Evolutionary conservation across 2,329 filamentous ascomycete genomes (phyloP).

Genomic region (Trichophyton benhamiae): DNA sequence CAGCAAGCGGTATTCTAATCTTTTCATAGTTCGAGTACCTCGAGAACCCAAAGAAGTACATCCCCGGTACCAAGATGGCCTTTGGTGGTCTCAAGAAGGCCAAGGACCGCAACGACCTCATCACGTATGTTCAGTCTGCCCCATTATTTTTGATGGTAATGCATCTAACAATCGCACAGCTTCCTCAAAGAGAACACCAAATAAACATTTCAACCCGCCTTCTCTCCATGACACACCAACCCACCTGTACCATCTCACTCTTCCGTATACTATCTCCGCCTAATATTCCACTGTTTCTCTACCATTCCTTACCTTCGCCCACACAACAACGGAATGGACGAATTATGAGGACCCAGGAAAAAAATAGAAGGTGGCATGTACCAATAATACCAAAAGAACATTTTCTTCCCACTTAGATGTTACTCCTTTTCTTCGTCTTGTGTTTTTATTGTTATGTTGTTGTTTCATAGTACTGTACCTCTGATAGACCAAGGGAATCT

Average conservation of each 20-base stretch:
- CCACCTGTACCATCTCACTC: not conserved
- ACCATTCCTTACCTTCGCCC: not conserved
- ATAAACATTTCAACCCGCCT: constrained; percentile 4
- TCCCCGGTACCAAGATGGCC: constrained; percentile 99
- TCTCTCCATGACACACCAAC: constrained; percentile 4
- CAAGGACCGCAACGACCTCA: constrained; percentile 98
- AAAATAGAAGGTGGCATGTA: not conserved
- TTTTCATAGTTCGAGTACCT: constrained; percentile 75
- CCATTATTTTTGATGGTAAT: not conserved
- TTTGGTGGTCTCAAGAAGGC: constrained; percentile 99
- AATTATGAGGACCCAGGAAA: not conserved
- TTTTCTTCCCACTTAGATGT: not conserved
- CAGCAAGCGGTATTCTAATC: constrained; percentile 13
- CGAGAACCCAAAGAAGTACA: constrained; percentile 99
- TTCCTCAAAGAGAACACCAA: constrained; percentile 10
- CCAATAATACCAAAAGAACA: constrained; percentile 2
- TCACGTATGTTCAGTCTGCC: constrained; percentile 58
- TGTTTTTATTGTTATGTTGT: not conserved
- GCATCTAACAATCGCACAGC: not conserved
- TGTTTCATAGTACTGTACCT: not conserved
- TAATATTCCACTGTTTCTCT: not conserved
- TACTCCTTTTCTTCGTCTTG: not conserved
- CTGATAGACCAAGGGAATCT: not conserved
- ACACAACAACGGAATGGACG: not conserved
- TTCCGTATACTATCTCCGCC: not conserved